phyloP scores from a whole-genome alignment of 371 early-diverging fungal species.

The Cokeromyces recurvatus region DNA sequence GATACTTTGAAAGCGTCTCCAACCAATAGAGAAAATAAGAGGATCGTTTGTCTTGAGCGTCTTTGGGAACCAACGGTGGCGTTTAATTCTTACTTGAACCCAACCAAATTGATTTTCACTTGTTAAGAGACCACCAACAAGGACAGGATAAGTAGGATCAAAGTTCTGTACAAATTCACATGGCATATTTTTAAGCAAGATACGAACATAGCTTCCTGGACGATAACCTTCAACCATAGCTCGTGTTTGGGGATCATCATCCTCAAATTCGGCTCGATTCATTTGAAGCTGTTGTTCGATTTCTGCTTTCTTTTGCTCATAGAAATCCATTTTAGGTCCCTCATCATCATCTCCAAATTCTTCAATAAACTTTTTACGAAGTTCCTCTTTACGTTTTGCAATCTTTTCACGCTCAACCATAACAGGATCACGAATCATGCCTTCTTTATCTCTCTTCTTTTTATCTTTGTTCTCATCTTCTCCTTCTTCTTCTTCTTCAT shows the following conservation, averaged over 20 bases:
- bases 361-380: constrained; percentile 90
- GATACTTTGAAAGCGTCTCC: constrained; percentile 97
- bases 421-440: constrained; percentile 31
- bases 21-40: constrained; percentile 95
- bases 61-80: constrained; percentile 96
- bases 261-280: constrained; percentile 85
- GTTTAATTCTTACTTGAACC: constrained; percentile 93
- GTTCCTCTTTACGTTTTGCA: constrained; percentile 81
- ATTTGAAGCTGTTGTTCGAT: constrained; percentile 75
- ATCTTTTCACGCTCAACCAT: constrained; percentile 58
- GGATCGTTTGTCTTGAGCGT: constrained; percentile 98
- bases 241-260: constrained; percentile 71
- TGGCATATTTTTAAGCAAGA: constrained; percentile 85
- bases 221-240: constrained; percentile 82
- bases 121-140: constrained; percentile 87
- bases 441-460: constrained; percentile 23
- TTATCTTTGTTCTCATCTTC: constrained; percentile 20
- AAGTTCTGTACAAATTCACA: constrained; percentile 92
- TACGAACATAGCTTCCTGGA: constrained; percentile 91
- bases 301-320: constrained; percentile 84
- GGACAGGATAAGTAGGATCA: constrained; percentile 81
- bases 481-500: constrained; percentile 29
- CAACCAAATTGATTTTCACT: constrained; percentile 91
- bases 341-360: constrained; percentile 81
- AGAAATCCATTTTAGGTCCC: constrained; percentile 68